Percentiles rank a stretch among this genome's conserved stretches.
Evolutionary conservation across 139 green algal genomes (phyloP).

Genomic region (Trebouxia sp.): DNA sequence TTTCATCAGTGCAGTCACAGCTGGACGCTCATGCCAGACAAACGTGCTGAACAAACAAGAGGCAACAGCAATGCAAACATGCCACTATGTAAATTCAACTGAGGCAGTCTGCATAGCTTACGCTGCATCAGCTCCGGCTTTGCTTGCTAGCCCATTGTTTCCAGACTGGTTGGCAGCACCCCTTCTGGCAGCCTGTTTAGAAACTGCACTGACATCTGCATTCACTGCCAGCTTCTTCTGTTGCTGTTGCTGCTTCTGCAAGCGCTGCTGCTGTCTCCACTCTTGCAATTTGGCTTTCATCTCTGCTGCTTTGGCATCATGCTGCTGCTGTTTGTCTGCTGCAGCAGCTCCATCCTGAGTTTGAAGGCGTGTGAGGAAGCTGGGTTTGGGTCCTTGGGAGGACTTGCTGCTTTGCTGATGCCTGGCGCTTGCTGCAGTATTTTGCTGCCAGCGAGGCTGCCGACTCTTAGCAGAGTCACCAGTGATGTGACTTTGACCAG

Average conservation of each 20-base stretch:
- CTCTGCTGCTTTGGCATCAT: constrained; percentile 7
- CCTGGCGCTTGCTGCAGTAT: constrained; percentile 6
- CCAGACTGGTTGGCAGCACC: background rate
- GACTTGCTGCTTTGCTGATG: background rate
- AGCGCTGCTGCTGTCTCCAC: constrained; percentile 1
- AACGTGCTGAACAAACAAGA: no score
- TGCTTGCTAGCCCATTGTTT: background rate
- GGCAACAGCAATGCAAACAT: no score
- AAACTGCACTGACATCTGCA: background rate
- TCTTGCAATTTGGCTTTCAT: constrained; percentile 19
- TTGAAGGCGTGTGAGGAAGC: constrained; percentile 1
- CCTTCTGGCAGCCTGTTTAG: background rate
- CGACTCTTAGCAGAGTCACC: background rate
- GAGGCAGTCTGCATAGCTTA: no score
- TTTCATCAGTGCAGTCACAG: no score
- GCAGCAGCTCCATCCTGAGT: background rate
- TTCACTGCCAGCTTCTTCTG: background rate
- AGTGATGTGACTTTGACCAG: background rate
- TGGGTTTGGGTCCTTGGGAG: background rate
- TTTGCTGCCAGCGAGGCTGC: constrained; percentile 5
- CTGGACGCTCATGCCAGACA: no score
- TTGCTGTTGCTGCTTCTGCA: constrained; percentile 15
- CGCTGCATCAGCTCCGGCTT: no score
- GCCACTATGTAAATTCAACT: no score
- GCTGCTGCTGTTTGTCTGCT: constrained; percentile 14